These are phyloP conservation scores for Rauvolfia tetraphylla DNA, from an alignment of 257 asterid genomes.

Conservation along the genomic window DNA sequence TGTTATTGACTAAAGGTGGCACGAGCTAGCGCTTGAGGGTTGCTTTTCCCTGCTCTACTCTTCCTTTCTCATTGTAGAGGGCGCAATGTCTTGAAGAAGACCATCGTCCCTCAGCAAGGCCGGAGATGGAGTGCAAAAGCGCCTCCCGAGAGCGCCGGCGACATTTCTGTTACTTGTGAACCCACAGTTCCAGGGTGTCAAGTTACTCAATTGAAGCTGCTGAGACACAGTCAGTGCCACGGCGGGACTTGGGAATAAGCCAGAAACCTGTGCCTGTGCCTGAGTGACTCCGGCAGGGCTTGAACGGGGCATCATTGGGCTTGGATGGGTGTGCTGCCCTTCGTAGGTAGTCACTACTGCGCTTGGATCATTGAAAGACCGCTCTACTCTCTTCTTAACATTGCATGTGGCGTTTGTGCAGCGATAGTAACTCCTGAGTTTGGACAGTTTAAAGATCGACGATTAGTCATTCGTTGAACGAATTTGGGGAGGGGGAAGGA, in stretches of 20 bases:
- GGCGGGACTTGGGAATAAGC: background rate
- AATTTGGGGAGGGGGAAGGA: too few species aligned
- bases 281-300: conserved; percentile 8
- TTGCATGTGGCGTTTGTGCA: conserved; percentile 70
- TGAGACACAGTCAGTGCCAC: conserved; percentile 6
- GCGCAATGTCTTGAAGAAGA: conserved; percentile 56
- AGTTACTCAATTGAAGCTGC: conserved; percentile 12
- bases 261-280: conserved; percentile 8
- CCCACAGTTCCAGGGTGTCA: conserved; percentile 18
- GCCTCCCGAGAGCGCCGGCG: conserved; percentile 19
- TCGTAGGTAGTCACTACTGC: conserved; percentile 72
- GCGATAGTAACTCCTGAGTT: conserved; percentile 66
- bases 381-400: conserved; percentile 81
- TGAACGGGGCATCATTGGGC: conserved; percentile 40
- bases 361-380: conserved; percentile 50
- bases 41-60: background rate
- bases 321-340: conserved; percentile 73
- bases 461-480: too few species aligned
- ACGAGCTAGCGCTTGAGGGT: too few species aligned
- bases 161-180: background rate
- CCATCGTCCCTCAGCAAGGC: conserved; percentile 33
- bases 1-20: too few species aligned
- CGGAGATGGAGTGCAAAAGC: conserved; percentile 24
- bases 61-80: conserved; percentile 33
- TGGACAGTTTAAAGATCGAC: background rate